A percentile compares a stretch with the other conserved stretches of the same genome.
Conservation (phyloP, 352 stramenopile species). For the Phytophthora cryptogea region DNA sequence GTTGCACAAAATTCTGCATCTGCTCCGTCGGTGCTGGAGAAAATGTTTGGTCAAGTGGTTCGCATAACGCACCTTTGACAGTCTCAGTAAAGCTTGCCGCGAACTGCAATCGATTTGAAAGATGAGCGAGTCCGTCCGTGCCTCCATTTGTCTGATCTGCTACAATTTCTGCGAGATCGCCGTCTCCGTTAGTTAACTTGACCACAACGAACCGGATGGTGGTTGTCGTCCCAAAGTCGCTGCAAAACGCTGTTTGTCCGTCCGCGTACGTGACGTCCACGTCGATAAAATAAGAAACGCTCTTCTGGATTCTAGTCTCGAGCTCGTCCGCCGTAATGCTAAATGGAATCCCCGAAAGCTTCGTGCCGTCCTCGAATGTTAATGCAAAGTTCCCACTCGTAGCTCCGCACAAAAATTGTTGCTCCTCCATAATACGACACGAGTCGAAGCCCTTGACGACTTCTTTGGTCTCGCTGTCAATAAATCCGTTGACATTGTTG, state of each 20-base stretch:
- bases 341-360: slow-evolving; percentile 49
- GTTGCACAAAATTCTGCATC: slow-evolving; percentile 43
- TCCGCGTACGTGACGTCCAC: slow-evolving; percentile 57
- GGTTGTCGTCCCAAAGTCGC: slow-evolving; percentile 52
- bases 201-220: slow-evolving; percentile 72
- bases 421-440: slow-evolving; percentile 62
- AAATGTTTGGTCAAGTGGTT: slow-evolving; percentile 60
- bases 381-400: slow-evolving; percentile 72
- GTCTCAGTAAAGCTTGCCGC: slow-evolving; percentile 57
- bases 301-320: slow-evolving; percentile 42
- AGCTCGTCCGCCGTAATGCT: slow-evolving; percentile 45
- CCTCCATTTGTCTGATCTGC: slow-evolving; percentile 62
- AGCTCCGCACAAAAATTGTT: slow-evolving; percentile 64
- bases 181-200: slow-evolving; percentile 47
- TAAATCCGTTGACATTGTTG: slow-evolving; percentile 51
- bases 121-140: slow-evolving; percentile 52
- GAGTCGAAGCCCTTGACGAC: slow-evolving; percentile 74
- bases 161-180: slow-evolving; percentile 52
- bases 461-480: slow-evolving; percentile 70
- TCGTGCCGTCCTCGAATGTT: slow-evolving; percentile 64
- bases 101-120: slow-evolving; percentile 69
- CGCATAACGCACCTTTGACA: slow-evolving; percentile 50
- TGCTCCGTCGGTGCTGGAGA: slow-evolving; percentile 41
- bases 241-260: slow-evolving; percentile 45
- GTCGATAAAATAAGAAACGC: slow-evolving; percentile 63